These are phyloP conservation scores for Ensete glaucum DNA, from an alignment of 176 grass and related monocot species.

Conservation along the genomic window DNA sequence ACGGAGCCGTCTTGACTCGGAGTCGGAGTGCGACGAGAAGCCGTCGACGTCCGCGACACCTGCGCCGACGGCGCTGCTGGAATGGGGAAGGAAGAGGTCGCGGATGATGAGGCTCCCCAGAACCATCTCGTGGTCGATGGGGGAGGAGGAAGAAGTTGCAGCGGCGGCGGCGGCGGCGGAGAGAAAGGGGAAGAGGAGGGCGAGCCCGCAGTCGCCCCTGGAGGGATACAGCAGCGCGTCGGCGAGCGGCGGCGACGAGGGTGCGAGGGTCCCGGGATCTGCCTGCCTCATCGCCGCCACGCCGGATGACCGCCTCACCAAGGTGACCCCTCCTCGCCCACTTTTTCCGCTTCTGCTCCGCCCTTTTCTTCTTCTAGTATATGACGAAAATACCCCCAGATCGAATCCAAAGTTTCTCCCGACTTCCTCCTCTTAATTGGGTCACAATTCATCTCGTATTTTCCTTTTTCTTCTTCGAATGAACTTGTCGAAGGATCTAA, in stretches of 20 bases:
- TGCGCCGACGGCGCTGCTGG: slow-evolving; percentile 16
- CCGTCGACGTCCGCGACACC: slow-evolving; percentile 4
- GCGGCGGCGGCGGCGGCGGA: neutral
- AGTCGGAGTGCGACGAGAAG: neutral
- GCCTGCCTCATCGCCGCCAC: neutral
- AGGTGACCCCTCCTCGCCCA: neutral
- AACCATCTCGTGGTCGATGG: slow-evolving; percentile 2
- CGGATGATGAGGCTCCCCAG: neutral
- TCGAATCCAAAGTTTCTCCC: neutral
- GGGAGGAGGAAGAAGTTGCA: slow-evolving; percentile 23
- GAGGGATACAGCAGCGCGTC: slow-evolving; percentile 41
- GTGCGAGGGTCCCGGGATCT: slow-evolving; percentile 7
- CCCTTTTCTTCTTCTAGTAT: neutral
- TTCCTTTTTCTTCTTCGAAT: too few relatives aligned
- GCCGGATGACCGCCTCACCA: neutral
- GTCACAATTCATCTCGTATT: too few relatives aligned
- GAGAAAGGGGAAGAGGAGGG: slow-evolving; percentile 4
- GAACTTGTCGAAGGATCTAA: too few relatives aligned
- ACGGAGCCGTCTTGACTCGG: neutral
- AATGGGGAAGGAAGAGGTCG: slow-evolving; percentile 12
- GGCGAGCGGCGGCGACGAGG: slow-evolving; percentile 53
- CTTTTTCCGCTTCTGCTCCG: slow-evolving; percentile 6
- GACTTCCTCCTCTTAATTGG: too few relatives aligned
- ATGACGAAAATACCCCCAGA: neutral
- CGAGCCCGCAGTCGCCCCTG: slow-evolving; percentile 47